These are phyloP conservation scores for Coemansia sp. DNA, from an alignment of 192 early-diverging fungal species.

Conservation along the genomic window DNA sequence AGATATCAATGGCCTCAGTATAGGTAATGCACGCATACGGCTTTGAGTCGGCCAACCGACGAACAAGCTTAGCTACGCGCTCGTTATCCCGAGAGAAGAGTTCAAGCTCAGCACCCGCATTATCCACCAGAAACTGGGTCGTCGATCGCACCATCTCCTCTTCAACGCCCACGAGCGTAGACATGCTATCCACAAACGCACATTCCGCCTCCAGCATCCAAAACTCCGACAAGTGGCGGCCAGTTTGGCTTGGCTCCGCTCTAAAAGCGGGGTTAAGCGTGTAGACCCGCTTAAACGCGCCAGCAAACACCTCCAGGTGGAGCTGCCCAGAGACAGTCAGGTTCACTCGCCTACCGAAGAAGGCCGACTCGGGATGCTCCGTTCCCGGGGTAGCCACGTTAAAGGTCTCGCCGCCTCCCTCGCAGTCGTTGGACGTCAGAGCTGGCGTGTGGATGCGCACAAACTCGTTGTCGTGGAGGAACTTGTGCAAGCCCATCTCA, in stretches of 20 bases:
- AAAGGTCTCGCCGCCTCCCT: conserved; percentile 87
- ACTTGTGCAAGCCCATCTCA: conserved; percentile 66
- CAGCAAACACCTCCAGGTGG: conserved; percentile 75
- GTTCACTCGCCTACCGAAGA: conserved; percentile 73
- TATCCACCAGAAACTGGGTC: conserved; percentile 58
- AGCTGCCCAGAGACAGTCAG: conserved; percentile 85
- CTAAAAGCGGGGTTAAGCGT: conserved; percentile 81
- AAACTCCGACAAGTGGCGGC: conserved; percentile 87
- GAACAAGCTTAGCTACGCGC: conserved; percentile 28
- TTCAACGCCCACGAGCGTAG: conserved; percentile 65
- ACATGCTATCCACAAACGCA: conserved; percentile 64
- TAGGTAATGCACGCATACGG: conserved; percentile 73
- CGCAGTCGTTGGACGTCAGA: conserved; percentile 83
- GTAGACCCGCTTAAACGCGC: conserved; percentile 72
- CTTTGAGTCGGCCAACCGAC: conserved; percentile 24
- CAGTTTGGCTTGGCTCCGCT: conserved; percentile 77
- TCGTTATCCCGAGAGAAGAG: conserved; percentile 64
- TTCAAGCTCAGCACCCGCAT: conserved; percentile 38
- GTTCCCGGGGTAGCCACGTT: conserved; percentile 21
- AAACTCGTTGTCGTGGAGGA: conserved; percentile 73
- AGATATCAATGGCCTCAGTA: conserved; percentile 70
- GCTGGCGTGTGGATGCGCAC: conserved; percentile 77
- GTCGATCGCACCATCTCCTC: conserved; percentile 64
- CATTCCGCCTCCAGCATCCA: conserved; percentile 94
- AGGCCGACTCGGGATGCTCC: conserved; percentile 49